Conservation (phyloP, 805 yeast genomes). For the Saccharomyces kudriavzevii region DNA sequence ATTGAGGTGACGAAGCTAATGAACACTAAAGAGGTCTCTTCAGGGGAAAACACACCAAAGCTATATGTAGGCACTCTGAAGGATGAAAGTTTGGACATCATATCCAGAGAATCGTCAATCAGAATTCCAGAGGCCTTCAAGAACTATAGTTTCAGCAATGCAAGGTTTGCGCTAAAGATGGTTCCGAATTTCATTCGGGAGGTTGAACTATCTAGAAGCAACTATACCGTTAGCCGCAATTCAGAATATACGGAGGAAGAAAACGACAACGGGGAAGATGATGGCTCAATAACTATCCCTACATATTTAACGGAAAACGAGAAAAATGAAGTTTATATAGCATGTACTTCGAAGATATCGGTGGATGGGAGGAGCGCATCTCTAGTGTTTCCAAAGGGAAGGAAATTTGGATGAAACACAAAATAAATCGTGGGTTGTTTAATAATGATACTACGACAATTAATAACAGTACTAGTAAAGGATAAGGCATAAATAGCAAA, state of each 20-base stretch:
- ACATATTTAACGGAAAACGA: not conserved
- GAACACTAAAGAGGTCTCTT: not conserved
- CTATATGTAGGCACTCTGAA: not conserved
- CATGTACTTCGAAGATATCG: not conserved
- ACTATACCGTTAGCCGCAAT: not conserved
- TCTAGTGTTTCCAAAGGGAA: not conserved
- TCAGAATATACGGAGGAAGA: not conserved
- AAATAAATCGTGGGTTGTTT: not conserved
- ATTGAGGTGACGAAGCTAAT: not conserved
- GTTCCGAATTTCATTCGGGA: not conserved
- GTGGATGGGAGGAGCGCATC: not conserved
- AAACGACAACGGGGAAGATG: not conserved
- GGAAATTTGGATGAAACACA: not conserved
- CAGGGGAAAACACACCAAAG: not conserved
- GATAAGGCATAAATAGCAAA: not conserved
- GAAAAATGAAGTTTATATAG: not conserved
- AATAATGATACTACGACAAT: not conserved
- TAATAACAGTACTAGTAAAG: not conserved
- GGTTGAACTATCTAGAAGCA: not conserved
- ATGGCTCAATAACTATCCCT: not conserved
- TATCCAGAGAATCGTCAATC: not conserved
- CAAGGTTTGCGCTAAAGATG: not conserved
- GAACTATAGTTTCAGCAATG: not conserved
- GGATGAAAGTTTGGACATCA: not conserved
- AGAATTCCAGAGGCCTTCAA: not conserved